Base-by-base conservation (phyloP, 306 rosid species). In the Prunus padus region DNA sequence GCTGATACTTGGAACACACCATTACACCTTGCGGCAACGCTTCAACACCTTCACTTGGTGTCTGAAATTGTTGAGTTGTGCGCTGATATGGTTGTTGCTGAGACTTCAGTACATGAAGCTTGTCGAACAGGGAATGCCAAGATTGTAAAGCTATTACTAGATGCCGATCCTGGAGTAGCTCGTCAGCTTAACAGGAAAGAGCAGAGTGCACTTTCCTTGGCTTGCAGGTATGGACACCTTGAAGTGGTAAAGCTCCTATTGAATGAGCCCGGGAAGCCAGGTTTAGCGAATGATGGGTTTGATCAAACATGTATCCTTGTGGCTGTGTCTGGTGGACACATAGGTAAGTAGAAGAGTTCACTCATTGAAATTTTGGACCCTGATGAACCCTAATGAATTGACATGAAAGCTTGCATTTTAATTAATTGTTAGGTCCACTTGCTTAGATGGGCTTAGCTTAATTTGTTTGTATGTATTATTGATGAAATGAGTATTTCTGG, bases 321-420 rank as follows among this genome's bases (percentile, higher is more conserved):
- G 4, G 97, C 97, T 25, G 90, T 88, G 25, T 82, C 85, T 10
- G 77, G 76, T 73, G 97, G 96, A 37, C 82, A 85, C 78, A 80
- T 82, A 9, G 93, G 96, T 89, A 57, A 1, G 59, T 18, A 61
- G 55, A 51, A 31, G 3, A 64, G 15, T 62, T 73, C 65, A 40
- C 60, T 71, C 19, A 1, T 18, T 46, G n/a, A 18, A 59, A 59
- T 15, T 62, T 28, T 30, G 33, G 33, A 30, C 4, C 33, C 33
- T 30, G 33, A 3, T 30, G 33, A 30, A 30, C 4, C 4, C 33
- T 30, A 4, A 30, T 4, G 33, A 30, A 3, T 30, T 30, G 5
- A 30, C 33, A 30, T 30, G 33, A 30, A 3, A 3, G 33, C 4
- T 30, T 30, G 33, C 30, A 30, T 3, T 30, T 30, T 4, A 30